Evolutionary conservation across 2,329 filamentous ascomycete genomes (phyloP), one percentile per base, ranked within the genome.

Genomic region (Aspergillus pseudonomiae): DNA sequence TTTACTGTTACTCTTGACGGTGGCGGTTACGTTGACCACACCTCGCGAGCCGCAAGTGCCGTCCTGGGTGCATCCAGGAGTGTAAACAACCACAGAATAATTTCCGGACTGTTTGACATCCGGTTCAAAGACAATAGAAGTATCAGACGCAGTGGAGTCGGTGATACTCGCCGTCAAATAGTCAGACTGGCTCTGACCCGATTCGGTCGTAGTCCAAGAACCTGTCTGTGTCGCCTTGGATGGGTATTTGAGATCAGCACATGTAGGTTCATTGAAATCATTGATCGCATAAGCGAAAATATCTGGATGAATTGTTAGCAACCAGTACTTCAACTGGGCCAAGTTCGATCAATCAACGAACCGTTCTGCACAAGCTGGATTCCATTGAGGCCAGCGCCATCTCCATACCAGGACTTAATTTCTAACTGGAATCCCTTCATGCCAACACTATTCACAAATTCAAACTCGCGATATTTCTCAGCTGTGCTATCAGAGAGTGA

Each of bases 51-150:
- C 76, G 75, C 96, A 99, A 2, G 89, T 91, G 59, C 84, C 85
- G 74, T 97, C 94, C 69, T 92, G 88, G 32, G 87, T 79, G 75
- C 96, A 99, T 24, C 95, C 95, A 19, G 95, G 95, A 0, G 95
- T 99, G 79, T 94, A 99, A 64, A 99, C 82, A 64, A 91, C 92
- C 71, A 99, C 88, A 0, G 91, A 90, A 78, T 99, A 99, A 73
- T 96, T 94, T 57, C 95, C 96, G 1, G 93, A 91, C 74, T 96
- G 90, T 68, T 88, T 88, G 68, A 99, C 90, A 74, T 96, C 90
- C 1, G 96, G 95, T 59, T 85, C 82, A 39, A 78, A 78, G 3
- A 91, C 87, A 6, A 98, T 89, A 0, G 87, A 87, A 0, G 89
- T 87, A 0, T 87, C 84, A 50, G 87, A 80, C 1, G 87, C 80